These are phyloP conservation scores for Acer campestre DNA, from an alignment of 345 rosid species.

Conservation along the genomic window DNA sequence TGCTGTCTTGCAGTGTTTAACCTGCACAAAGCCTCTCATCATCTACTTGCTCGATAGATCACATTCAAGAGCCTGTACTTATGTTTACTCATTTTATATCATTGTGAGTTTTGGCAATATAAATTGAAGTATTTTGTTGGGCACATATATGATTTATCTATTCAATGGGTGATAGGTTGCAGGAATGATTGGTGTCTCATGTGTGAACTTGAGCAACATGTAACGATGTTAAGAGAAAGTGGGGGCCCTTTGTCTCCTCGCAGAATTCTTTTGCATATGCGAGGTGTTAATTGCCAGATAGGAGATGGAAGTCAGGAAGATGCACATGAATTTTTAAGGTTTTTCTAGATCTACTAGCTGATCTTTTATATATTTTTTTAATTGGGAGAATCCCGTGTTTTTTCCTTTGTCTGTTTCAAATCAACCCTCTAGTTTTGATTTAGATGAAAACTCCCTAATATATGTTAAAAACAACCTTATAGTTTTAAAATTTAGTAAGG, in stretches of 20 bases:
- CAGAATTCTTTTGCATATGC: constrained; percentile 68
- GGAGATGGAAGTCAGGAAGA: constrained; percentile 92
- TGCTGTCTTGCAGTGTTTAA: constrained; percentile 82
- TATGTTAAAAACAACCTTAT: neutral
- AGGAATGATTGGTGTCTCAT: constrained; percentile 79
- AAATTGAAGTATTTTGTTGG: neutral
- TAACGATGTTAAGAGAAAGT: constrained; percentile 64
- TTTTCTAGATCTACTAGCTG: constrained; percentile 20
- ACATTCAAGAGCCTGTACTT: constrained; percentile 80
- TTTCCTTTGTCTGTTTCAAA: neutral
- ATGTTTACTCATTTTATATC: constrained; percentile 14
- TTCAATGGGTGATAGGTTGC: constrained; percentile 48
- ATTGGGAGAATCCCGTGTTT: neutral
- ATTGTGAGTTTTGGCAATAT: constrained; percentile 7
- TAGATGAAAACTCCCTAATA: neutral
- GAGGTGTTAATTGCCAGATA: constrained; percentile 65
- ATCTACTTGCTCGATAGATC: constrained; percentile 67
- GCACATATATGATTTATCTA: neutral
- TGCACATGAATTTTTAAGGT: constrained; percentile 93
- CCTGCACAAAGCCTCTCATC: constrained; percentile 78
- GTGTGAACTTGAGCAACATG: constrained; percentile 90
- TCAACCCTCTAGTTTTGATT: neutral
- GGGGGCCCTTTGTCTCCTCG: constrained; percentile 75
- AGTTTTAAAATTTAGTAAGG: neutral
- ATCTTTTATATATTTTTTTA: neutral